Percentiles rank a stretch among this genome's conserved stretches.
phyloP scores from a whole-genome alignment of 2,329 filamentous ascomycete genomes.

The Ophiostoma pallidulum region DNA sequence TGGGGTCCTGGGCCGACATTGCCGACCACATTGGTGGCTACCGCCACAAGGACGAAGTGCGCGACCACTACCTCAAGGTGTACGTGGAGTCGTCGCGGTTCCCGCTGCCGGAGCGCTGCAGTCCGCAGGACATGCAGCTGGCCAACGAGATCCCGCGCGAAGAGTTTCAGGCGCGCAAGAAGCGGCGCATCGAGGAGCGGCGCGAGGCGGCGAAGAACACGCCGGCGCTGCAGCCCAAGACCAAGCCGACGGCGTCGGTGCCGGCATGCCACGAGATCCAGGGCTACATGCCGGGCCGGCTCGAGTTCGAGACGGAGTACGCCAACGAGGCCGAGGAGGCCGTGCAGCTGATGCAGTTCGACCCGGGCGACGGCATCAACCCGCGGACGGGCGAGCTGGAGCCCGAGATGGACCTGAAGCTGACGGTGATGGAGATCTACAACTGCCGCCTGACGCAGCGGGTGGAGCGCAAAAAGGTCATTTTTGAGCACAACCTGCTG shows the following conservation, averaged over 20 bases:
- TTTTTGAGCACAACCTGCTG: constrained; percentile 88
- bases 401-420: constrained; percentile 93
- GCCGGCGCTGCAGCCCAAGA: constrained; percentile 76
- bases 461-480: constrained; percentile 89
- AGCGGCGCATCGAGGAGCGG: constrained; percentile 82
- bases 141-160: constrained; percentile 77
- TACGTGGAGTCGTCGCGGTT: constrained; percentile 79
- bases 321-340: constrained; percentile 97
- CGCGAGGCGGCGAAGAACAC: constrained; percentile 81
- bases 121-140: constrained; percentile 68
- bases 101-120: constrained; percentile 77
- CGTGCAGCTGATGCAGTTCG: constrained; percentile 96
- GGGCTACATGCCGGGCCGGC: constrained; percentile 93
- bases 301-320: constrained; percentile 97
- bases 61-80: constrained; percentile 83
- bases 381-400: constrained; percentile 75
- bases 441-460: constrained; percentile 83
- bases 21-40: constrained; percentile 97
- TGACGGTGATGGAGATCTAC: constrained; percentile 98
- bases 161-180: constrained; percentile 88
- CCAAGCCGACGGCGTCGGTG: constrained; percentile 91
- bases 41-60: constrained; percentile 87
- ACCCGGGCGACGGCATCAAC: constrained; percentile 88
- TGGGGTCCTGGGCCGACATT: constrained; percentile 96
- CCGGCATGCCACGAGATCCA: constrained; percentile 96